Percentiles rank a stretch among this genome's conserved stretches.
These are phyloP conservation scores for Solanum ahanhuiri DNA, from an alignment of 257 asterid species.

Conservation along the genomic window DNA sequence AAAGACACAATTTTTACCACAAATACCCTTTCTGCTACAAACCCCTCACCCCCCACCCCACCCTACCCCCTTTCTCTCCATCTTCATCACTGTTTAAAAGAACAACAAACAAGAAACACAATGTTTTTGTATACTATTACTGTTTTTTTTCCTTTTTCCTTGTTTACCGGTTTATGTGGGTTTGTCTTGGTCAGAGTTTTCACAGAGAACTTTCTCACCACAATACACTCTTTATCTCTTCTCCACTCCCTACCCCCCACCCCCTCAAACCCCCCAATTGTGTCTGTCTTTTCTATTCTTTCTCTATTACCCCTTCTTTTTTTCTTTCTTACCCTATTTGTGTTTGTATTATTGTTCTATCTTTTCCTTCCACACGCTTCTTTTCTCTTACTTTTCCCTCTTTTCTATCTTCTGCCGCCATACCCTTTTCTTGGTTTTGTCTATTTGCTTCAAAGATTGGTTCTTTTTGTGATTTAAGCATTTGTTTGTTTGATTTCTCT, in stretches of 20 bases:
- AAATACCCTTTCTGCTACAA: slow-evolving; percentile 76
- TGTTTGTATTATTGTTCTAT: slow-evolving; percentile 1
- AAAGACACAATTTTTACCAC: slow-evolving; percentile 31
- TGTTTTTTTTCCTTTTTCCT: not conserved
- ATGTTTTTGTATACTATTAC: not conserved
- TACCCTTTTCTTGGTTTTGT: slow-evolving; percentile 13
- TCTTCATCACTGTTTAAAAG: slow-evolving; percentile 39
- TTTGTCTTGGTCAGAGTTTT: slow-evolving; percentile 72
- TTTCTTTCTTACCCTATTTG: slow-evolving; percentile 3
- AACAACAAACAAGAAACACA: slow-evolving; percentile 1
- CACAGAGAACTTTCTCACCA: slow-evolving; percentile 59
- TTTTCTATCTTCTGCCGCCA: slow-evolving; percentile 13
- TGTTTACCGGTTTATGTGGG: slow-evolving; percentile 40
- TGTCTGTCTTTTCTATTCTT: slow-evolving; percentile 10
- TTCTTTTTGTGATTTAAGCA: not conserved
- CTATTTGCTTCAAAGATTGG: slow-evolving; percentile 20
- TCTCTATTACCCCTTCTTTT: slow-evolving; percentile 13
- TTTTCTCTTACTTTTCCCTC: not conserved
- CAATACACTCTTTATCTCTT: slow-evolving; percentile 9
- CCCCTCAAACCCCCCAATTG: not conserved
- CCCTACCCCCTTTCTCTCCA: slow-evolving; percentile 9
- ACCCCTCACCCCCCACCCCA: not conserved
- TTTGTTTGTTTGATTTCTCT: slow-evolving; percentile 3
- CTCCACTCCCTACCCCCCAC: not conserved
- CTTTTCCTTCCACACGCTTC: not conserved